Conservation (phyloP, 202 grass and related monocot genomes). For the Digitaria exilis region DNA sequence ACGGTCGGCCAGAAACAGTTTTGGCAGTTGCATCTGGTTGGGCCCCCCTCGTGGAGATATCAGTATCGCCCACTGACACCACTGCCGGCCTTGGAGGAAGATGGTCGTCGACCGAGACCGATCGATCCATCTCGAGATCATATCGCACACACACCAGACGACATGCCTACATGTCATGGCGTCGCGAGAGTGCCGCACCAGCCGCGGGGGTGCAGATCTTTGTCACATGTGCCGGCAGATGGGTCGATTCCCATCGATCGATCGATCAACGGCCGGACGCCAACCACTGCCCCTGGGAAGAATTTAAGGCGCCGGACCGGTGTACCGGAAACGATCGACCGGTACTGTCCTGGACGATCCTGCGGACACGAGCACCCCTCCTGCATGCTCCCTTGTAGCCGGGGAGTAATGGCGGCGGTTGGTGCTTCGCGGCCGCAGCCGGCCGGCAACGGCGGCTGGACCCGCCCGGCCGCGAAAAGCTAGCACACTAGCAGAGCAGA, state of each 20-base stretch:
- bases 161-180: conserved; percentile 18
- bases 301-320: neutral
- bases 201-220: neutral
- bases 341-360: neutral
- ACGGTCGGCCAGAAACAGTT: conserved; percentile 4
- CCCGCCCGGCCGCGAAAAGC: no score
- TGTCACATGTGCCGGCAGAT: conserved; percentile 23
- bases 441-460: no score
- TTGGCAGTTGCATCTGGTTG: conserved; percentile 36
- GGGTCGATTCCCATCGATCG: neutral
- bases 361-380: neutral
- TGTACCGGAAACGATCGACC: neutral
- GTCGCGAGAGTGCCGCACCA: neutral
- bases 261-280: no score
- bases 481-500: no score
- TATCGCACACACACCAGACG: neutral
- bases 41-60: neutral
- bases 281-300: neutral
- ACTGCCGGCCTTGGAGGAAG: neutral
- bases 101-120: no score
- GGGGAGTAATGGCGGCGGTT: no score
- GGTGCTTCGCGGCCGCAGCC: neutral
- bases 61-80: neutral
- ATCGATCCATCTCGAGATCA: neutral
- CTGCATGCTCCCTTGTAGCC: neutral